Conservation (phyloP, 75 land plant species). For the Isoetes taiwanensis region DNA sequence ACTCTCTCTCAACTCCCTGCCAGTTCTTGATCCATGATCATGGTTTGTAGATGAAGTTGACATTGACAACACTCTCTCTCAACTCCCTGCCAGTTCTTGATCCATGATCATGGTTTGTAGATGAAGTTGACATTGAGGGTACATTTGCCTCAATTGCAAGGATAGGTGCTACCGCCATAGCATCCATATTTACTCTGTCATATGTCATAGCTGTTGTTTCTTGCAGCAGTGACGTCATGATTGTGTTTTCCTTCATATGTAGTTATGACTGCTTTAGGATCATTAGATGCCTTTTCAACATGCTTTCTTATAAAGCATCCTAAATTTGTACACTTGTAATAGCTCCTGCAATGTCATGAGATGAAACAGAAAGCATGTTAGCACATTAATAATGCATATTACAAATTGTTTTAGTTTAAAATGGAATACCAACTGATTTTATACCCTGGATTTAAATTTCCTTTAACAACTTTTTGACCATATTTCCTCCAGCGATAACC, state of each 20-base stretch:
- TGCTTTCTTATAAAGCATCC: slow-evolving; percentile 22
- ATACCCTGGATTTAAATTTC: neutral
- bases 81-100: too few species aligned
- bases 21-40: too few species aligned
- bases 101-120: too few species aligned
- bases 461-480: slow-evolving; percentile 7
- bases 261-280: slow-evolving; percentile 21
- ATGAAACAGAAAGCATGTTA: neutral
- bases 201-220: slow-evolving; percentile 20
- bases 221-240: slow-evolving; percentile 22
- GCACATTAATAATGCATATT: neutral
- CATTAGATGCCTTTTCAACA: slow-evolving; percentile 21
- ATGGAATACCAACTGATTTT: neutral
- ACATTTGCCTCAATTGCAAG: too few species aligned
- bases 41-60: too few species aligned
- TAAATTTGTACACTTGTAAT: slow-evolving; percentile 22
- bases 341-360: slow-evolving; percentile 9
- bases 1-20: too few species aligned
- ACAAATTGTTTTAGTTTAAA: too few species aligned
- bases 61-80: too few species aligned
- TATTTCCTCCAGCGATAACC: slow-evolving; percentile 9
- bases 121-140: too few species aligned
- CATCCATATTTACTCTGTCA: too few species aligned
- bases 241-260: slow-evolving; percentile 25
- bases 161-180: too few species aligned